These are phyloP conservation scores for Gautieria morchelliformis DNA, from an alignment of 768 basidiomycete species.

Conservation along the genomic window DNA sequence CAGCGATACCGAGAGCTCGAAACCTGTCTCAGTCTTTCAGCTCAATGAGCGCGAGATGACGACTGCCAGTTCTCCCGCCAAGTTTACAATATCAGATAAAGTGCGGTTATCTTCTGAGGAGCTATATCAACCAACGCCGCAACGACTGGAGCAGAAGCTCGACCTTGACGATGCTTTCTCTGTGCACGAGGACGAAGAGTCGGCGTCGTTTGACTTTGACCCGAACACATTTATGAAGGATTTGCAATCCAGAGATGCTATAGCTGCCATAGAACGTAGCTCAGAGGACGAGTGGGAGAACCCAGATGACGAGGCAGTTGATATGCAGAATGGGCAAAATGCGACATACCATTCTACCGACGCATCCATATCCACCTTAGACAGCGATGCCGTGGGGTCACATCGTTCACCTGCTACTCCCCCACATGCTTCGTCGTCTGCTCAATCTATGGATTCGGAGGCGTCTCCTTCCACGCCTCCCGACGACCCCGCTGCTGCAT, in stretches of 20 bases:
- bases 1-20: too few species aligned
- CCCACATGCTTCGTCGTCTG: constrained; percentile 15
- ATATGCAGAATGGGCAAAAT: constrained; percentile 25
- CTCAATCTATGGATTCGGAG: constrained; percentile 10
- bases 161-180: constrained; percentile 64
- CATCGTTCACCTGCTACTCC: constrained; percentile 15
- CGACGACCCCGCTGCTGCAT: constrained; percentile 5
- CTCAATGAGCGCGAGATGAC: not conserved
- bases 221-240: constrained; percentile 54
- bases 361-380: constrained; percentile 49
- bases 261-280: constrained; percentile 24
- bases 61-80: not conserved
- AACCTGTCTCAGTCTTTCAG: too few species aligned
- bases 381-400: constrained; percentile 33
- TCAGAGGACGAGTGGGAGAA: constrained; percentile 24
- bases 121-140: not conserved
- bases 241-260: constrained; percentile 34
- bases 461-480: constrained; percentile 20
- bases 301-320: constrained; percentile 17
- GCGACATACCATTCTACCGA: constrained; percentile 21
- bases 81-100: not conserved
- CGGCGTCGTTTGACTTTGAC: constrained; percentile 40
- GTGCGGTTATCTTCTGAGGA: not conserved
- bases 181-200: constrained; percentile 42
- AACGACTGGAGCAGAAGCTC: not conserved